Conservation (phyloP, 2,329 filamentous ascomycete genomes). For the Colletotrichum sp. region DNA sequence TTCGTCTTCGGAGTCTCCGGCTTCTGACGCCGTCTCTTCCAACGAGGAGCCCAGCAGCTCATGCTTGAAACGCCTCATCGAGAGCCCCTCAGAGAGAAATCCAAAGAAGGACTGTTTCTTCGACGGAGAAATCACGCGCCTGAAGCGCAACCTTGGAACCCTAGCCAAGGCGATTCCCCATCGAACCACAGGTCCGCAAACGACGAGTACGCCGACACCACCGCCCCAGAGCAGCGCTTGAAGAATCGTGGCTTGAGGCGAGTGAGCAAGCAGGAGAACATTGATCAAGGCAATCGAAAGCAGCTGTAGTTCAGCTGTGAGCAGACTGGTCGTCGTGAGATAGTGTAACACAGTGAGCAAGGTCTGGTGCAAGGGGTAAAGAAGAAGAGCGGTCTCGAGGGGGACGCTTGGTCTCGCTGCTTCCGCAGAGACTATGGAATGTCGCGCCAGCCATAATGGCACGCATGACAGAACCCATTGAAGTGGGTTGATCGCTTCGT, state of each 20-base stretch:
- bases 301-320: conserved; percentile 86
- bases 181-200: conserved; percentile 75
- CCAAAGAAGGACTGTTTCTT: conserved; percentile 41
- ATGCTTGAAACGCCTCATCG: conserved; percentile 52
- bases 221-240: conserved; percentile 86
- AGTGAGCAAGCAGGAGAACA: conserved; percentile 75
- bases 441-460: conserved; percentile 53
- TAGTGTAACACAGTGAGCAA: conserved; percentile 76
- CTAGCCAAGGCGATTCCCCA: conserved; percentile 88
- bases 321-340: conserved; percentile 86
- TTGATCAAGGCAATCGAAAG: conserved; percentile 85
- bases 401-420: conserved; percentile 39
- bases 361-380: conserved; percentile 86
- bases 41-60: conserved; percentile 35
- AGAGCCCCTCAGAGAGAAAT: conserved; percentile 43
- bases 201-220: conserved; percentile 76
- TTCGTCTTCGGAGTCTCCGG: conserved; percentile 32
- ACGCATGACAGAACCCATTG: conserved; percentile 82
- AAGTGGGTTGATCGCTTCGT: conserved; percentile 65
- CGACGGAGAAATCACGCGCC: conserved; percentile 50
- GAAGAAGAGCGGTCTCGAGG: conserved; percentile 63
- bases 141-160: conserved; percentile 90
- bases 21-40: conserved; percentile 36
- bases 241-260: conserved; percentile 84
- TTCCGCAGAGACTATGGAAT: conserved; percentile 1